Evolutionary conservation across 106 monocot species (phyloP).

Genomic region (Alisma plantagoaquatica): DNA sequence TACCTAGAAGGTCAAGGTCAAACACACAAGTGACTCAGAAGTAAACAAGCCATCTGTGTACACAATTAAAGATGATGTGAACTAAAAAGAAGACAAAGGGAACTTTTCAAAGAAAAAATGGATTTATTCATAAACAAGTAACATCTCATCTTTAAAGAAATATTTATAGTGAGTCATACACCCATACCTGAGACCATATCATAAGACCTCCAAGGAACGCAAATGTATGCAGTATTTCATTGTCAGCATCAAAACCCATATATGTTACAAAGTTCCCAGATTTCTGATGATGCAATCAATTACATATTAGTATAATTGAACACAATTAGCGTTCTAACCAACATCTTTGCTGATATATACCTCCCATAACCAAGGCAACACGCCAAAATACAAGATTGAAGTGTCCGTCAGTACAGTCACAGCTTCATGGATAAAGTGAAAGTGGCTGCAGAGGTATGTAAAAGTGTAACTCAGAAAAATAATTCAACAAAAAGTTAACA

Average conservation of each 20-base stretch:
- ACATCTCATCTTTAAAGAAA: too few relatives aligned
- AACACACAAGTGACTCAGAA: too few relatives aligned
- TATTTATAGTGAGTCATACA: too few relatives aligned
- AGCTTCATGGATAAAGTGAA: slow-evolving; percentile 74
- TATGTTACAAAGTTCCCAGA: slow-evolving; percentile 17
- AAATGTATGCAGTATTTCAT: slow-evolving; percentile 77
- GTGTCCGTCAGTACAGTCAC: slow-evolving; percentile 62
- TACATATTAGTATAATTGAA: neutral
- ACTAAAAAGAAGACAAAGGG: too few relatives aligned
- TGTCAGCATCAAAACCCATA: slow-evolving; percentile 59
- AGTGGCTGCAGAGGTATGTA: slow-evolving; percentile 32
- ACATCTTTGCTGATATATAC: slow-evolving; percentile 19
- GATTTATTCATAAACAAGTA: too few relatives aligned
- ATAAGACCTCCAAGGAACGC: slow-evolving; percentile 59
- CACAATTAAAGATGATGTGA: too few relatives aligned
- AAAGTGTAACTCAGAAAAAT: slow-evolving; percentile 9
- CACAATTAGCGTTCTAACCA: slow-evolving; percentile 3
- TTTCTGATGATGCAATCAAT: neutral
- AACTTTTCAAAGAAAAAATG: too few relatives aligned
- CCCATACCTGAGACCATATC: slow-evolving; percentile 87
- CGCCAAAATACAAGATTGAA: slow-evolving; percentile 54
- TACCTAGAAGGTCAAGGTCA: too few relatives aligned
- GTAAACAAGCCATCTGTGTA: too few relatives aligned
- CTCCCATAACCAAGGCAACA: slow-evolving; percentile 89
- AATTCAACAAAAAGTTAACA: neutral